Conservation (phyloP, 1,284 basidiomycete genomes). For the Neolentinus lepideus region DNA sequence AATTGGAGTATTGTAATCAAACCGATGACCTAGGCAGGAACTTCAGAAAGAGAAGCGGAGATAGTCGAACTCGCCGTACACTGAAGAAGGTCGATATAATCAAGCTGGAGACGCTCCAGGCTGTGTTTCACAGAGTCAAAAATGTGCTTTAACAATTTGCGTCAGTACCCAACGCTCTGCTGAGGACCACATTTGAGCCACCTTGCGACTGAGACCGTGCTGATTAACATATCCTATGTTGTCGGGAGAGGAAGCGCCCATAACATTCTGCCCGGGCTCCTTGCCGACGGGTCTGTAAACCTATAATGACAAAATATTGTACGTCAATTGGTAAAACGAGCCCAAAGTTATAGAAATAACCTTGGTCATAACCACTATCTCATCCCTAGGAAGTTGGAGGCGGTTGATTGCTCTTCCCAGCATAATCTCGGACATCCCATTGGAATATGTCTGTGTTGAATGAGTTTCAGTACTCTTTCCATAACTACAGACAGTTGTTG, state of each 20-base stretch:
- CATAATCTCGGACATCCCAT: slow-evolving; percentile 23
- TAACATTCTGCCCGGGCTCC: not conserved
- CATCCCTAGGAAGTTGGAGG: slow-evolving; percentile 44
- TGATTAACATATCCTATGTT: slow-evolving; percentile 26
- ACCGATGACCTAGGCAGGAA: slow-evolving; percentile 34
- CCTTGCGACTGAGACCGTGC: slow-evolving; percentile 26
- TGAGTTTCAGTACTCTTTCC: not conserved
- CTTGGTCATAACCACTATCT: slow-evolving; percentile 54
- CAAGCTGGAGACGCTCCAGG: slow-evolving; percentile 56
- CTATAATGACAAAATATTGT: not conserved
- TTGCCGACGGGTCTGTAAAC: slow-evolving; percentile 5
- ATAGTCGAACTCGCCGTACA: slow-evolving; percentile 19
- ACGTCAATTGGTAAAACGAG: slow-evolving; percentile 20
- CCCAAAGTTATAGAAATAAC: slow-evolving; percentile 16
- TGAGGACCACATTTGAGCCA: slow-evolving; percentile 16
- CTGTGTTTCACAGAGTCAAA: slow-evolving; percentile 66
- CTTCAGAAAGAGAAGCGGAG: not conserved
- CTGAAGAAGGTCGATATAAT: slow-evolving; percentile 67
- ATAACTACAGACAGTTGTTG: not conserved
- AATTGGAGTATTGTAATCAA: slow-evolving; percentile 49
- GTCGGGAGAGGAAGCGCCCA: not conserved
- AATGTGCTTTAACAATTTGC: slow-evolving; percentile 43
- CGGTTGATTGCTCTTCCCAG: slow-evolving; percentile 23
- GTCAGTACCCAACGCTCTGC: not conserved
- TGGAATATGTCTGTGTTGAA: slow-evolving; percentile 20